Percentiles rank a stretch among this genome's conserved stretches.
These are phyloP conservation scores for Saturnispora serradocipensis DNA, from an alignment of 805 yeast species.

Conservation along the genomic window DNA sequence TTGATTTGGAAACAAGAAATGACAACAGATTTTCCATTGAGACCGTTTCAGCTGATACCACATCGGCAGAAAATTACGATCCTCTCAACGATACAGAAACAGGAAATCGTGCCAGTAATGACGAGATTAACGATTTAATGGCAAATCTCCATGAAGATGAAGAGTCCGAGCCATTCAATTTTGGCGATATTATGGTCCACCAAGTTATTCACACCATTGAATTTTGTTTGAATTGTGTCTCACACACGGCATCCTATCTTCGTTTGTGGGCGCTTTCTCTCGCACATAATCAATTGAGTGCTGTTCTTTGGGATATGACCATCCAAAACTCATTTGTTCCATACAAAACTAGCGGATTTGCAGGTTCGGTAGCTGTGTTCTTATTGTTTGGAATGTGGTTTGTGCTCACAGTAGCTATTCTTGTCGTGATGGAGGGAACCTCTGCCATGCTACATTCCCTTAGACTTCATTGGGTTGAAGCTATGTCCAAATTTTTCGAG, in stretches of 20 bases:
- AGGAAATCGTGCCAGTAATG: slow-evolving; percentile 27
- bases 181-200: slow-evolving; percentile 68
- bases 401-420: slow-evolving; percentile 53
- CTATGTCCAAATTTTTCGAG: slow-evolving; percentile 71
- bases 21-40: slow-evolving; percentile 9
- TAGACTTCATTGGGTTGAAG: slow-evolving; percentile 75
- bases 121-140: slow-evolving; percentile 14
- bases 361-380: slow-evolving; percentile 51
- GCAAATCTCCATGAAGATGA: slow-evolving; percentile 21
- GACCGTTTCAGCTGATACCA: not conserved
- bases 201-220: slow-evolving; percentile 78
- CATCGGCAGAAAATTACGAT: not conserved
- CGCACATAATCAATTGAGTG: slow-evolving; percentile 72
- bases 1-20: slow-evolving; percentile 37
- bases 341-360: slow-evolving; percentile 38
- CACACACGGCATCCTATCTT: slow-evolving; percentile 71
- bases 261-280: slow-evolving; percentile 73
- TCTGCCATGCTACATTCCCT: slow-evolving; percentile 77
- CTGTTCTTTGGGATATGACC: slow-evolving; percentile 73
- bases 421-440: slow-evolving; percentile 76
- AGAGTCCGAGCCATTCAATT: slow-evolving; percentile 35
- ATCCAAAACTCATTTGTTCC: slow-evolving; percentile 46
- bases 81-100: not conserved
- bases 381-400: slow-evolving; percentile 69
- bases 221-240: slow-evolving; percentile 69